phyloP scores from a whole-genome alignment of 257 asterid species.

The Plectranthus barbatus region DNA sequence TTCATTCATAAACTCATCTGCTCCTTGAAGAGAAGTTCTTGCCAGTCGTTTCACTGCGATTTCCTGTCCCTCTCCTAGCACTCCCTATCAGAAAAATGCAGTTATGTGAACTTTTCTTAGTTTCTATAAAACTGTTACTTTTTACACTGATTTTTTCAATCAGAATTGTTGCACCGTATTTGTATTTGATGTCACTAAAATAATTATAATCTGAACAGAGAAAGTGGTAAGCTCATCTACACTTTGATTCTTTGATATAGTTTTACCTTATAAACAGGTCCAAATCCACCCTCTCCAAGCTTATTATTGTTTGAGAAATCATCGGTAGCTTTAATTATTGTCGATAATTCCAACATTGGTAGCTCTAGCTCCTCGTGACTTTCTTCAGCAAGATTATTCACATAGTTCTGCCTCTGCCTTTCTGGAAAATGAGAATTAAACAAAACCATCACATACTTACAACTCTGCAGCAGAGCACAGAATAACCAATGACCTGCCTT shows the following conservation, averaged over 20 bases:
- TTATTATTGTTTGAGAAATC: conserved; percentile 13
- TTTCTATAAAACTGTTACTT: background rate
- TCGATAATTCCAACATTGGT: conserved; percentile 1
- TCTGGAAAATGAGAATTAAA: background rate
- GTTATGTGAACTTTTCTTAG: background rate
- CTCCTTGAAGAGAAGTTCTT: conserved; percentile 28
- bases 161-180: no score
- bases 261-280: conserved; percentile 27
- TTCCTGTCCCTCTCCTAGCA: conserved; percentile 21
- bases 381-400: background rate
- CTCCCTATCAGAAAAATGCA: conserved; percentile 7
- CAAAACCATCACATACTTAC: background rate
- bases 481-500: background rate
- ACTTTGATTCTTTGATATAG: background rate
- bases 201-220: background rate
- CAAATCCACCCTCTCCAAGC: conserved; percentile 31
- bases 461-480: background rate
- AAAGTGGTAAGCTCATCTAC: background rate
- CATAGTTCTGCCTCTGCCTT: background rate
- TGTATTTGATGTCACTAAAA: no score
- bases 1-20: conserved; percentile 30
- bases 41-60: conserved; percentile 30
- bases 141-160: background rate
- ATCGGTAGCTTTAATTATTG: conserved; percentile 10
- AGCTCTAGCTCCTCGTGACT: conserved; percentile 8